Evolutionary conservation across 2,329 filamentous ascomycete genomes (phyloP).

Genomic region (Botrytis porri): DNA sequence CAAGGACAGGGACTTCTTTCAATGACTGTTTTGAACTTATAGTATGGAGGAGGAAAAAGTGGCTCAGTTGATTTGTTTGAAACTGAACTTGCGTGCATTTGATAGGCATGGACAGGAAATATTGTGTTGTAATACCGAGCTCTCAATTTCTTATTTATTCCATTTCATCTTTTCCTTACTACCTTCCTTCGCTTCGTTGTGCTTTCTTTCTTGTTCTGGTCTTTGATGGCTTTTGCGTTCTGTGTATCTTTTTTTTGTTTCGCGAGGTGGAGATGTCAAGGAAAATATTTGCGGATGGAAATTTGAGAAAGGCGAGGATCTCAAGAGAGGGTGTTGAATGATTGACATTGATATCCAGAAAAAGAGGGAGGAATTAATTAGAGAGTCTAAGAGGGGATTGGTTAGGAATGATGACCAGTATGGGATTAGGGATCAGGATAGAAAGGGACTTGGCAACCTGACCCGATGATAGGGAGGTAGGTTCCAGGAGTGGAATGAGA

Average conservation of each 20-base stretch:
- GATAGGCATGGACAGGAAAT: constrained; percentile 11
- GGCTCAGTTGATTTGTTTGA: constrained; percentile 4
- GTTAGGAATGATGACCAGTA: not conserved
- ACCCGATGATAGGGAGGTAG: not conserved
- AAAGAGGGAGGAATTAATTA: constrained; percentile 5
- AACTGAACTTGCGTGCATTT: constrained; percentile 12
- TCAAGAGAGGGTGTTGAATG: not conserved
- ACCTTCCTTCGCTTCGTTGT: constrained; percentile 17
- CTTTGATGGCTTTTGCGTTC: not conserved
- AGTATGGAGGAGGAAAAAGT: constrained; percentile 8
- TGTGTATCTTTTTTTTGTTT: constrained; percentile 1
- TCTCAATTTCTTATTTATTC: constrained; percentile 7
- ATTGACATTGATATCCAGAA: not conserved
- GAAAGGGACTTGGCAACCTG: not conserved
- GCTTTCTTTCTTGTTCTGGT: constrained; percentile 3
- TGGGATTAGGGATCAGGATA: not conserved
- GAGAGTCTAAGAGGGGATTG: not conserved
- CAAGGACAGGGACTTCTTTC: not conserved
- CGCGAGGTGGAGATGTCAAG: not conserved
- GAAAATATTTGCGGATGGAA: not conserved
- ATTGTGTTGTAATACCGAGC: constrained; percentile 17
- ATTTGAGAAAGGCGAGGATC: not conserved
- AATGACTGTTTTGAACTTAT: not conserved
- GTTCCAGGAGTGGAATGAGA: not conserved
- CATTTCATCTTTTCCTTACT: not conserved